Evolutionary conservation across 140 eudicot genomes (phyloP), one percentile per base, ranked within the genome.

Genomic region (Flaveria floridana): DNA sequence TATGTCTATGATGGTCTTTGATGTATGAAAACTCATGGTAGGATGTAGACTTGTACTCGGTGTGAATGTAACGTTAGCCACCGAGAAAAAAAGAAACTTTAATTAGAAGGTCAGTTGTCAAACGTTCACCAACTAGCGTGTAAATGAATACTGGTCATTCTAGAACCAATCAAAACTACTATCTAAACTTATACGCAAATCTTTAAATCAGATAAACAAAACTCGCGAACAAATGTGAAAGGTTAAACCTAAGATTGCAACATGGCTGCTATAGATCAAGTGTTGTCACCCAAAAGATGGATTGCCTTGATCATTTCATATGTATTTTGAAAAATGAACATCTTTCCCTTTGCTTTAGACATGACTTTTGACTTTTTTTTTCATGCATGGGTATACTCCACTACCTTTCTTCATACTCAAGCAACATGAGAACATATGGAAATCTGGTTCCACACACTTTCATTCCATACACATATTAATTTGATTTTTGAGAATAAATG

Each of bases 211-310:
- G 9, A 15, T n/a, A 51, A 19, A 19, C 7, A 3, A 68, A 7
- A 21, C 2, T 13, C 15, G 14, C 7, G 48, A 16, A 34, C 41
- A 34, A 34, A 75, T 75, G 84, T 80, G 84, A 80, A 80, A 47
- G 68, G 68, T 68, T 80, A 57, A 80, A 28, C 80, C 68, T 57
- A 68, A 26, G 72, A 80, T 74, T 80, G 26, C 41, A 23, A 39
- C 53, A 80, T 75, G 84, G 71, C 80, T 75, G 80, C 84, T 23
- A 75, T 50, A 50, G 57, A 75, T 75, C 78, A 56, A 73, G 80
- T 80, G 79, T 78, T 75, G 84, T 75, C 84, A 80, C 80, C 84
- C 19, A 80, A 80, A 80, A 80, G 81, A 68, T 59, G 73, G 21
- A 21, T 37, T 68, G 80, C 63, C 69, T 80, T 80, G 53, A 80